These are phyloP conservation scores for Neofusicoccum parvum DNA, from an alignment of 2,329 filamentous ascomycete genomes.

Conservation along the genomic window DNA sequence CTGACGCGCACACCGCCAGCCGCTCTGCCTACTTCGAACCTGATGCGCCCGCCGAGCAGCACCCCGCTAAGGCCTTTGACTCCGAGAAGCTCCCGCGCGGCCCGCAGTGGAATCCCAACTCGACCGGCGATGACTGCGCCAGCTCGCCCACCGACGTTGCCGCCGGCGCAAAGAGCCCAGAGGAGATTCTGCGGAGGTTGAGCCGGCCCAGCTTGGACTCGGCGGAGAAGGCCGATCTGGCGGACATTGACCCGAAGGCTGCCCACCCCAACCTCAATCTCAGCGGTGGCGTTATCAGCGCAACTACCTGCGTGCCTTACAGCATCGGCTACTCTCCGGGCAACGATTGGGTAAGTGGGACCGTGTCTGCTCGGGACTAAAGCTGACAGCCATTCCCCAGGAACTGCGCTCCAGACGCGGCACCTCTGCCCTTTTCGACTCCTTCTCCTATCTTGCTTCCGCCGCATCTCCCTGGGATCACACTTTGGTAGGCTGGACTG, in stretches of 20 bases:
- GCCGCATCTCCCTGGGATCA: constrained; percentile 84
- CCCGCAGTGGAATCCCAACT: constrained; percentile 41
- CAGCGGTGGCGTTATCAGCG: constrained; percentile 65
- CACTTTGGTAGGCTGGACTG: constrained; percentile 91
- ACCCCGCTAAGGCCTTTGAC: constrained; percentile 31
- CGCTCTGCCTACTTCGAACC: constrained; percentile 42
- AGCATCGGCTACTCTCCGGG: constrained; percentile 56
- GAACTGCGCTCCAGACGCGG: constrained; percentile 77
- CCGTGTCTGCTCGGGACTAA: too few species aligned
- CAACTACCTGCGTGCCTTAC: constrained; percentile 65
- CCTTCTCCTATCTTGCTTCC: constrained; percentile 86
- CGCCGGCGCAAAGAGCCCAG: constrained; percentile 48
- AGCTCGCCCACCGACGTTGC: constrained; percentile 45
- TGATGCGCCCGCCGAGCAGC: constrained; percentile 24
- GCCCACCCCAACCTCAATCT: constrained; percentile 61
- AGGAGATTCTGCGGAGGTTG: constrained; percentile 56
- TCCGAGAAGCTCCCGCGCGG: constrained; percentile 34
- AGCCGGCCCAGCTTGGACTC: constrained; percentile 44
- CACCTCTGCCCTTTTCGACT: constrained; percentile 90
- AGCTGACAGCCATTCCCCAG: constrained; percentile 45
- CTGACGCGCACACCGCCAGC: constrained; percentile 41
- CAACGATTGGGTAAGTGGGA: constrained; percentile 56
- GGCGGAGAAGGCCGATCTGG: constrained; percentile 43
- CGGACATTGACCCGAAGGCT: constrained; percentile 56
- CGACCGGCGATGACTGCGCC: constrained; percentile 32